Conservation (phyloP, 345 rosid species). For the Eucalyptus pauciflora region DNA sequence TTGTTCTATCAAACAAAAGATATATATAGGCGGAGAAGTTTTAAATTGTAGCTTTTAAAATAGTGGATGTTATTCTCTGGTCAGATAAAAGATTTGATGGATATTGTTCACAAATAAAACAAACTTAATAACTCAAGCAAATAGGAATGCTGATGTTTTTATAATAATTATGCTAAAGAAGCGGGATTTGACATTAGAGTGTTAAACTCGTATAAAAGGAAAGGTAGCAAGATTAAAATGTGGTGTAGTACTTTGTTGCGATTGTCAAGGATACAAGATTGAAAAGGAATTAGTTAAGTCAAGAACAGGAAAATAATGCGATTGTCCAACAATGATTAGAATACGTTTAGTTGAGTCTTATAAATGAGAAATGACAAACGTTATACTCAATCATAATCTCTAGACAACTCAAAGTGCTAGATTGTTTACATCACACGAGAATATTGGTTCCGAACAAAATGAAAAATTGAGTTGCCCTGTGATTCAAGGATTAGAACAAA, state of each 20-base stretch:
- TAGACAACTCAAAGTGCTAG: neutral
- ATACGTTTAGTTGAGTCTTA: neutral
- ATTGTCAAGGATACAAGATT: neutral
- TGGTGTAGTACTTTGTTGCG: too few relatives aligned
- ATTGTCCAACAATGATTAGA: neutral
- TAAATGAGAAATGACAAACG: neutral
- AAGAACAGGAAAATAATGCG: neutral
- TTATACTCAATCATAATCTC: neutral
- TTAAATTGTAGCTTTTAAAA: neutral
- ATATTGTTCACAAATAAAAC: too few relatives aligned
- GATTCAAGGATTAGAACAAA: neutral
- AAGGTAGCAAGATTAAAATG: neutral
- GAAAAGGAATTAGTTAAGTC: neutral
- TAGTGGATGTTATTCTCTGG: fast-evolving
- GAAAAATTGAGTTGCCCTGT: neutral
- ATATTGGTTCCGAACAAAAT: neutral
- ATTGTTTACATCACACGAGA: neutral
- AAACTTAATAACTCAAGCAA: neutral
- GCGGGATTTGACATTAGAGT: neutral
- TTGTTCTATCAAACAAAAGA: neutral
- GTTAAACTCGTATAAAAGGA: neutral
- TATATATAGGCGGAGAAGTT: too few relatives aligned
- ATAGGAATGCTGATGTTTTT: neutral
- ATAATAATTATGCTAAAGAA: neutral
- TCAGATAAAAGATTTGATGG: neutral